A percentile compares a stretch with the other conserved stretches of the same genome.
phyloP scores from a whole-genome alignment of 106 monocot species.

The Amphibolis antarctica region DNA sequence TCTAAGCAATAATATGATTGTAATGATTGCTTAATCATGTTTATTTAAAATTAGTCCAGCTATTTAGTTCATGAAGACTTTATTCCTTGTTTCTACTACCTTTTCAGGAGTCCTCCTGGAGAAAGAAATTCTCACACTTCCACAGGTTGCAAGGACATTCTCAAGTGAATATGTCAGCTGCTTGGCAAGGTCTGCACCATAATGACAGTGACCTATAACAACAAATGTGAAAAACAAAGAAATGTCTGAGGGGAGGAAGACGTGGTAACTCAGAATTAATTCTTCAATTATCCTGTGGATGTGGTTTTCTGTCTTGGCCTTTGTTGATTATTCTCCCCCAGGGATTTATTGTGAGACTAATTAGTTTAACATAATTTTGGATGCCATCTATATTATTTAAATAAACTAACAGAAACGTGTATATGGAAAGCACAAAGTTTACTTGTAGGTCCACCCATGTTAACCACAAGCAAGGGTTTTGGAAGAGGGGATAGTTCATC shows the following conservation, averaged over 20 bases:
- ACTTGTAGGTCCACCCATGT: constrained; percentile 96
- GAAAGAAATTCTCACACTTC: constrained; percentile 91
- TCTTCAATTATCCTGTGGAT: too few species aligned
- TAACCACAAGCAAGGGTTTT: constrained; percentile 88
- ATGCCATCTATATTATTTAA: too few species aligned
- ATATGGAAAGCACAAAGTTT: constrained; percentile 22
- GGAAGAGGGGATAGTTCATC: constrained; percentile 86
- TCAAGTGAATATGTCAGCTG: constrained; percentile 45
- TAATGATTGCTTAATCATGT: background rate
- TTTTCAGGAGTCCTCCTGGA: constrained; percentile 86
- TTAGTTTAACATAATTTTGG: too few species aligned
- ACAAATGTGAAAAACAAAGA: constrained; percentile 1
- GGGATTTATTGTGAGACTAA: too few species aligned
- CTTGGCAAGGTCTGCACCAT: constrained; percentile 84
- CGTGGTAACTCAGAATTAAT: too few species aligned
- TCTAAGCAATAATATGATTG: background rate
- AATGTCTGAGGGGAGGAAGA: background rate
- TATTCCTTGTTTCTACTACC: constrained; percentile 17
- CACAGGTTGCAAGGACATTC: constrained; percentile 72
- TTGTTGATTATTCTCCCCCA: too few species aligned
- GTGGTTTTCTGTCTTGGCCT: too few species aligned
- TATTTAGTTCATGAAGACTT: background rate
- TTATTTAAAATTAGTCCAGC: background rate
- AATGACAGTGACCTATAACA: constrained; percentile 56
- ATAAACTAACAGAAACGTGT: background rate